A percentile compares a stretch with the other conserved stretches of the same genome.
These are phyloP conservation scores for Aspergillus fumigatiaffinis DNA, from an alignment of 2,329 filamentous ascomycete genomes.

Conservation along the genomic window DNA sequence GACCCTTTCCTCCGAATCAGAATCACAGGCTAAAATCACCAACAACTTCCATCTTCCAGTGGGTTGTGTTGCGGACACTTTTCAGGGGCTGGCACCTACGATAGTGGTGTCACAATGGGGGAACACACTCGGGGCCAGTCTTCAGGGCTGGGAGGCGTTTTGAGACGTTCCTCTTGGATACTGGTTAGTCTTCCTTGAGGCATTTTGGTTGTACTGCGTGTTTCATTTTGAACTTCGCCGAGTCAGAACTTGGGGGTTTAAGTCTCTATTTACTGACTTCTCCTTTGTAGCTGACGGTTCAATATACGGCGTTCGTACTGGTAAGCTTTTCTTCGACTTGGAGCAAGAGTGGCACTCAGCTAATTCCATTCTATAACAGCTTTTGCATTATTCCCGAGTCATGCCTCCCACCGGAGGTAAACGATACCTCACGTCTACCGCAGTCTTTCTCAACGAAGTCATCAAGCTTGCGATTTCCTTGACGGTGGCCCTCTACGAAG, in stretches of 20 bases:
- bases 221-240: neutral
- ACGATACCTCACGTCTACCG: constrained; percentile 89
- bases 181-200: constrained; percentile 30
- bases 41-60: neutral
- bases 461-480: constrained; percentile 84
- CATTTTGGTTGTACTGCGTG: neutral
- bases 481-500: constrained; percentile 82
- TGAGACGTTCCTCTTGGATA: constrained; percentile 35
- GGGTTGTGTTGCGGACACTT: neutral
- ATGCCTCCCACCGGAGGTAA: constrained; percentile 83
- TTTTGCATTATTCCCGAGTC: constrained; percentile 91
- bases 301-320: constrained; percentile 43
- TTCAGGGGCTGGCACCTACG: neutral
- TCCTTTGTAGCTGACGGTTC: constrained; percentile 36
- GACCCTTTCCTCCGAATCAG: neutral
- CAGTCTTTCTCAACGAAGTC: constrained; percentile 88
- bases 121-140: constrained; percentile 30
- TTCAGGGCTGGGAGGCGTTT: constrained; percentile 30
- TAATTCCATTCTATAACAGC: constrained; percentile 44
- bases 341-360: constrained; percentile 10
- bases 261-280: constrained; percentile 9
- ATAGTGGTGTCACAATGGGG: constrained; percentile 25
- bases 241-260: neutral
- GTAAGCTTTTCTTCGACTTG: constrained; percentile 27
- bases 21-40: neutral